Percentiles rank a stretch among this genome's conserved stretches.
Conservation (phyloP, 176 grass and related monocot genomes). For the Dendrocalamus sinicus region DNA sequence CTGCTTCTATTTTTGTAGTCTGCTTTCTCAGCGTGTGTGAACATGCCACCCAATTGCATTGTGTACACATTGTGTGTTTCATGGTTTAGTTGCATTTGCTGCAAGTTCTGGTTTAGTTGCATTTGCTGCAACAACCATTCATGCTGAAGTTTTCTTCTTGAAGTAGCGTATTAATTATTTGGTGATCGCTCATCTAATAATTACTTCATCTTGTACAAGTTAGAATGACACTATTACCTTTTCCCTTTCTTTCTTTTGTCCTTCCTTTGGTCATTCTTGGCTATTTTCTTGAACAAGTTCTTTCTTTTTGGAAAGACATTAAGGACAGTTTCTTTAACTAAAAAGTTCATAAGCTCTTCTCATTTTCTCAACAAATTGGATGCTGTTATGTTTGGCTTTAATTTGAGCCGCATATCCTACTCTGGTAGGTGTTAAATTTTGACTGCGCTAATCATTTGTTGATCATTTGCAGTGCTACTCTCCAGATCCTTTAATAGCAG, state of each 20-base stretch:
- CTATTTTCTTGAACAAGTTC: constrained; percentile 5
- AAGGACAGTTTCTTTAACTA: background rate
- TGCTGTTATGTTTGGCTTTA: background rate
- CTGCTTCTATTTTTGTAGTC: constrained; percentile 31
- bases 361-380: background rate
- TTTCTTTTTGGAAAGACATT: constrained; percentile 7
- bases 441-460: constrained; percentile 4
- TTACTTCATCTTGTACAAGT: constrained; percentile 8
- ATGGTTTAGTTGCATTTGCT: constrained; percentile 33
- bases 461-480: constrained; percentile 80
- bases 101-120: constrained; percentile 16
- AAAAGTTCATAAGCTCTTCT: constrained; percentile 13
- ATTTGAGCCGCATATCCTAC: no score
- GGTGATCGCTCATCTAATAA: background rate
- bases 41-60: constrained; percentile 6
- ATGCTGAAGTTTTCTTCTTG: constrained; percentile 30
- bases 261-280: background rate
- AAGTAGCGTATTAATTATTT: constrained; percentile 20
- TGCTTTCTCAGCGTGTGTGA: constrained; percentile 29
- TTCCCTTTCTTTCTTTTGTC: background rate
- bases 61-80: background rate
- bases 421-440: constrained; percentile 30
- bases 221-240: background rate
- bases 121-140: background rate
- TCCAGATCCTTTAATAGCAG: constrained; percentile 78